phyloP scores from a whole-genome alignment of 352 stramenopile species.

The Globisporangium splendens region DNA sequence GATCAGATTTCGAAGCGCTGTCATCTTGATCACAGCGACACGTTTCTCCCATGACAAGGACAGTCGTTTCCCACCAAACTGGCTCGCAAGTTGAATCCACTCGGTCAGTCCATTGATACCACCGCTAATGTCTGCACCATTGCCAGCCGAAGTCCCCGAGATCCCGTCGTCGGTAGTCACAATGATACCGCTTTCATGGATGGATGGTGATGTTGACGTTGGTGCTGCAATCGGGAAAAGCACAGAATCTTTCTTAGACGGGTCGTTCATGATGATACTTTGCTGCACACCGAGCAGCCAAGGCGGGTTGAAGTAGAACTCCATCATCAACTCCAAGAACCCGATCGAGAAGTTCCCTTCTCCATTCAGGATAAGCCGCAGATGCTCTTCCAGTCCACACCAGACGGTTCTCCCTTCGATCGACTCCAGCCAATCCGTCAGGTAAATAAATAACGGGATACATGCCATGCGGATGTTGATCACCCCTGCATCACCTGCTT shows the following conservation, averaged over 20 bases:
- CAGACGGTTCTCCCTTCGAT: conserved; percentile 80
- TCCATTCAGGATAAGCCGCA: conserved; percentile 68
- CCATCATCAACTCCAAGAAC: conserved; percentile 82
- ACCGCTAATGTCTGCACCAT: conserved; percentile 16
- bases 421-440: conserved; percentile 77
- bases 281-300: conserved; percentile 65
- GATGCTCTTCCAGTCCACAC: conserved; percentile 79
- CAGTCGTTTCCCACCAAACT: conserved; percentile 61
- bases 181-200: conserved; percentile 51
- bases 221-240: conserved; percentile 61
- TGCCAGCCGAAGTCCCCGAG: conserved; percentile 19
- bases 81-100: conserved; percentile 68
- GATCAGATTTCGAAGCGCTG: conserved; percentile 58
- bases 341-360: conserved; percentile 63
- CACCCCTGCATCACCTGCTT: background rate
- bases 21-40: conserved; percentile 56
- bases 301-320: conserved; percentile 75
- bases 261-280: conserved; percentile 84
- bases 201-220: conserved; percentile 21
- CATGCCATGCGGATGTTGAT: conserved; percentile 42
- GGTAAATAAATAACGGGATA: conserved; percentile 65
- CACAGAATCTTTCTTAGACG: conserved; percentile 67
- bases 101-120: conserved; percentile 36
- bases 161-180: conserved; percentile 39
- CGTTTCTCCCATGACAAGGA: conserved; percentile 77